Evolutionary conservation across 2,329 filamentous ascomycete species (phyloP), one percentile per base, ranked within the genome.

Genomic region (Fusarium praegraminearum): DNA sequence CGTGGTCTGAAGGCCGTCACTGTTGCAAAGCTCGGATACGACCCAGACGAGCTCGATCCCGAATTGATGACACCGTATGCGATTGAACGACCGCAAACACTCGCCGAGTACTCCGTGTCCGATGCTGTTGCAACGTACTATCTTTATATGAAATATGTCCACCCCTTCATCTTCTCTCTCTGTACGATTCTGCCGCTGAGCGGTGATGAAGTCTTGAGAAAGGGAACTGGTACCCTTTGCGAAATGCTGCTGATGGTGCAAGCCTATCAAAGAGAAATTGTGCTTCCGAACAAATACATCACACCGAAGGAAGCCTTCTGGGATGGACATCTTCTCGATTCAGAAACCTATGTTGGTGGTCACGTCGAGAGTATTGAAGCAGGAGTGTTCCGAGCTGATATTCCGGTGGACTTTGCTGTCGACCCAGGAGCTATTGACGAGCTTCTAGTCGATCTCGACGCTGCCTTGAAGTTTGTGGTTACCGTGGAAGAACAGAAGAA

Each of bases 71-170:
- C 94, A 52, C 93, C 93, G 7, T 92, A 91, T 87, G 96, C 96
- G 18, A 89, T 85, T 65, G 96, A 99, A 81, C 87, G 93, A 70
- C 96, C 96, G 1, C 96, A 99, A 78, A 97, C 93, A 0, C 84
- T 99, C 53, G 95, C 96, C 11, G 96, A 99, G 76, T 99, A 99
- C 81, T 99, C 97, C 0, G 96, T 99, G 45, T 99, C 97, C 75
- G 97, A 99, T 85, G 97, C 97, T 12, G 96, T 99, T 52, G 96
- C 96, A 24, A 99, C 96, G 1, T 99, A 99, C 79, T 99, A 99
- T 77, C 84, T 99, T 67, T 99, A 99, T 86, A 99, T 99, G 97
- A 99, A 99, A 90, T 99, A 99, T 79, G 93, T 99, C n/a, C 96
- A 99, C 79, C 96, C 96, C 5, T 99, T 99, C 83, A 96, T 99